These are phyloP conservation scores for Pneumocystis murina DNA, from an alignment of 1,139 yeast genomes.

Conservation along the genomic window DNA sequence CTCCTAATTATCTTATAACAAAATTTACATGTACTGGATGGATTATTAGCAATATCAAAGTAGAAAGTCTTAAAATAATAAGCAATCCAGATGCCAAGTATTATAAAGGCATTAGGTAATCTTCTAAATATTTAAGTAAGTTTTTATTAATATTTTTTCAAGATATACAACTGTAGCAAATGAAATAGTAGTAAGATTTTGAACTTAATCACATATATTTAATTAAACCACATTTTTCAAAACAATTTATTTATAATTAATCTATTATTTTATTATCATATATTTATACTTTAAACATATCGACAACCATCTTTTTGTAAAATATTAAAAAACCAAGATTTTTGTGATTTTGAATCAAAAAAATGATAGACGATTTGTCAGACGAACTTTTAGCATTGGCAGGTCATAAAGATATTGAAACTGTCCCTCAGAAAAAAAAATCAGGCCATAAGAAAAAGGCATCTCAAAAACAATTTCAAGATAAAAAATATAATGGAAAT, in stretches of 20 bases:
- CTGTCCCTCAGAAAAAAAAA: conserved; percentile 22
- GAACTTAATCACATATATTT: neutral
- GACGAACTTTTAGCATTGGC: conserved; percentile 4
- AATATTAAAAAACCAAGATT: neutral
- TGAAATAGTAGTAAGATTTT: neutral
- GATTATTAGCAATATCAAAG: neutral
- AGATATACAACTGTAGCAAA: neutral
- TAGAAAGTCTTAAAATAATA: conserved; percentile 1
- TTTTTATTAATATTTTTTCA: neutral
- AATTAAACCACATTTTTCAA: neutral
- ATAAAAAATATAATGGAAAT: conserved; percentile 16
- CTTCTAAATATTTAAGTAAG: neutral
- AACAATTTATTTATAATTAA: neutral
- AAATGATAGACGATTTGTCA: conserved; percentile 3
- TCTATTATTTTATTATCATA: neutral
- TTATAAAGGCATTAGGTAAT: conserved; percentile 4
- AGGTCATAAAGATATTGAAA: conserved; percentile 16
- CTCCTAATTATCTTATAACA: conserved; percentile 1
- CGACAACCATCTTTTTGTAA: neutral
- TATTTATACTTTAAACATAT: neutral
- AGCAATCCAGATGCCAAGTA: conserved; percentile 1
- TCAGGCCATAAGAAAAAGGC: conserved; percentile 22
- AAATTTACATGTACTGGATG: conserved; percentile 1
- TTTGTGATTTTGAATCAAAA: neutral
- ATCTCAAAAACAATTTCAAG: conserved; percentile 19